Base-by-base conservation (phyloP, 805 yeast genomes). In the Yamadazyma olivae region DNA sequence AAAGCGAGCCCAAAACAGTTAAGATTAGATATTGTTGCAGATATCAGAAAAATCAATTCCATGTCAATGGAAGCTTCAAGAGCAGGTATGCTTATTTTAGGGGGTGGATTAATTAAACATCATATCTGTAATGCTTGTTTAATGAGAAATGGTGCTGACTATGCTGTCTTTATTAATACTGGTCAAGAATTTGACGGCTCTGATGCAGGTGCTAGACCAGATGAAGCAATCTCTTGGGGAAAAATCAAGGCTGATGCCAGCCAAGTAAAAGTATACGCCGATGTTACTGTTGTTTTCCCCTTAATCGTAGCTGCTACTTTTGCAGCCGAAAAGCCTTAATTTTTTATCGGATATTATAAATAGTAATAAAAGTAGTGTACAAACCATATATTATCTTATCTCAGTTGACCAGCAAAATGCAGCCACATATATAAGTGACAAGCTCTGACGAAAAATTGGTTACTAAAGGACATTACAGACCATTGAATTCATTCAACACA, bases 111-210 rank as follows among this genome's bases (percentile, higher is more conserved):
- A 39, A 77, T 93, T 54, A 93, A 93, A 67, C 99, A 93, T 59
- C 99, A 93, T 58, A 93, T 93, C 50, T 90, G 95, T 53, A 93
- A 93, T 56, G 99, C 99, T 10, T 91, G 98, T 58, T 71, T 93
- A 50, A 93, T 93, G 99, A 83, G 99, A 71, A 95, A 93, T 53
- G 99, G 99, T 53, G 99, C 99, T 16, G 99, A 93, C 59, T 88
- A 82, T 57, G 98, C 99, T 5, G 96, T 93, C 14, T 93, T 78
- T 64, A 91, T 93, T 59, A 93, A 93, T 64, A 93, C 99, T 12
- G 99, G 96, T 31, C 98, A 93, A 66, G 99, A 93, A 59, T 93
- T 89, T 52, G 99, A 93, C 57, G 99, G 99, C 31, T 87, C 96
- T 17, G 99, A 93, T 61, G 98, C 99, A 8, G 99, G 99, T 46